A percentile compares a stretch with the other conserved stretches of the same genome.
Conservation (phyloP, 2,329 filamentous ascomycete species). For the Plectosphaerella sp. region DNA sequence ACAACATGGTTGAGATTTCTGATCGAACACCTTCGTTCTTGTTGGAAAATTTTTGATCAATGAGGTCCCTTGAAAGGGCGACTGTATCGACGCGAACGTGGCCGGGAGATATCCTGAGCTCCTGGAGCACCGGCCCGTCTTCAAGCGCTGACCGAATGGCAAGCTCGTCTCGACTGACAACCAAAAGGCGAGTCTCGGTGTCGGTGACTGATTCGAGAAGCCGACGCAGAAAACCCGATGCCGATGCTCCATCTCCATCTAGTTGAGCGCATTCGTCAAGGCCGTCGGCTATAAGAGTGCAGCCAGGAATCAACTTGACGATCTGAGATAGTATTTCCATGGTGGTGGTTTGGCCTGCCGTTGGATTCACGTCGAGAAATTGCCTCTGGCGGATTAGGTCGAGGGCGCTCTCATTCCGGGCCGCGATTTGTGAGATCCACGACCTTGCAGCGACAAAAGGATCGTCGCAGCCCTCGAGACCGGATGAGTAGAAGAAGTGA, state of each 20-base stretch:
- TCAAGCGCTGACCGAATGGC: slow-evolving; percentile 16
- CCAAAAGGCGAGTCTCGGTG: slow-evolving; percentile 13
- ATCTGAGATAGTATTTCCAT: slow-evolving; percentile 13
- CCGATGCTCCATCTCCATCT: slow-evolving; percentile 3
- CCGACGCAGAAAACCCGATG: slow-evolving; percentile 10
- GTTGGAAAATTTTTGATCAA: slow-evolving; percentile 20
- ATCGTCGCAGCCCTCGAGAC: slow-evolving; percentile 15
- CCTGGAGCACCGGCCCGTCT: background rate
- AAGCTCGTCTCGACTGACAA: slow-evolving; percentile 19
- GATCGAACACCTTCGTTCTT: slow-evolving; percentile 13
- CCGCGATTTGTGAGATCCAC: slow-evolving; percentile 22
- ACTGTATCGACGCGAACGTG: slow-evolving; percentile 19
- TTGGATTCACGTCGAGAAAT: background rate
- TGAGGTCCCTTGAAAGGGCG: slow-evolving; percentile 17
- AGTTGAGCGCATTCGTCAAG: slow-evolving; percentile 25
- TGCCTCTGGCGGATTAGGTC: slow-evolving; percentile 3
- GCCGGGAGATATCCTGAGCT: slow-evolving; percentile 12
- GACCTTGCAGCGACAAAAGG: slow-evolving; percentile 20
- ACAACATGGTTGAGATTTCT: slow-evolving; percentile 17
- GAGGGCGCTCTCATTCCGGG: slow-evolving; percentile 7
- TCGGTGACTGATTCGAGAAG: slow-evolving; percentile 1
- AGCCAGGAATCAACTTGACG: slow-evolving; percentile 8
- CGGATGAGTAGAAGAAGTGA: slow-evolving; percentile 28
- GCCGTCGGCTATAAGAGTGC: slow-evolving; percentile 23
- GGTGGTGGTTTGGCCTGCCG: slow-evolving; percentile 13